phyloP scores from a whole-genome alignment of 148 eudicot species.

The Spergularia marina region DNA sequence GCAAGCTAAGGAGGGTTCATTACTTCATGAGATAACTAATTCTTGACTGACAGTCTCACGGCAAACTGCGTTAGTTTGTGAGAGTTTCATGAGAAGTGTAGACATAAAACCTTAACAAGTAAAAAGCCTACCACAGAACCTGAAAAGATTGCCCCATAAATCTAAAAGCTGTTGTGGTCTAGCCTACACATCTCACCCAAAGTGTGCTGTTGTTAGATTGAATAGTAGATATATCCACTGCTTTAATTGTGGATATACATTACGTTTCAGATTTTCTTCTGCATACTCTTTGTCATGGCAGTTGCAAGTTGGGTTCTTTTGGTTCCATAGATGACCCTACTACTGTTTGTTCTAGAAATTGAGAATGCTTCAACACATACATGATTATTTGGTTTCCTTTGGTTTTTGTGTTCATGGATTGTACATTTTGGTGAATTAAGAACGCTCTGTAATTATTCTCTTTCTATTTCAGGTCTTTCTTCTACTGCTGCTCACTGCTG shows the following conservation, averaged over 20 bases:
- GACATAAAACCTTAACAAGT: neutral
- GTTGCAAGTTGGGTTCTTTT: neutral
- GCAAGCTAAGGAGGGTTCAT: neutral
- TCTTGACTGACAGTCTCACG: neutral
- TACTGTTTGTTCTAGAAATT: neutral
- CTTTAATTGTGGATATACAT: neutral
- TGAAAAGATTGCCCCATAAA: neutral
- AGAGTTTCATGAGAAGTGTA: neutral
- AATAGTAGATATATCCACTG: neutral
- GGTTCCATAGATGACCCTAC: neutral
- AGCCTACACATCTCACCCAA: neutral
- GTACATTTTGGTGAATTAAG: slow-evolving; percentile 8
- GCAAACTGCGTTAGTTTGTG: neutral
- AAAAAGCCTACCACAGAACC: neutral
- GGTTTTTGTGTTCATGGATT: neutral
- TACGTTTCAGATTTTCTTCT: neutral
- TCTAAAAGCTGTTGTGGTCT: neutral
- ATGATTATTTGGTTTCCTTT: neutral
- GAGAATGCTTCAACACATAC: neutral
- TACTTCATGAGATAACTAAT: neutral
- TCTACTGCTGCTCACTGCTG: slow-evolving; percentile 57
- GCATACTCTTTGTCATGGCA: neutral
- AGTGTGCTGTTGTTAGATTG: neutral
- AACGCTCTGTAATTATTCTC: neutral
- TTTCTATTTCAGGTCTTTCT: slow-evolving; percentile 54